Evolutionary conservation across 306 rosid genomes (phyloP).

Genomic region (Medicago ruthenica): DNA sequence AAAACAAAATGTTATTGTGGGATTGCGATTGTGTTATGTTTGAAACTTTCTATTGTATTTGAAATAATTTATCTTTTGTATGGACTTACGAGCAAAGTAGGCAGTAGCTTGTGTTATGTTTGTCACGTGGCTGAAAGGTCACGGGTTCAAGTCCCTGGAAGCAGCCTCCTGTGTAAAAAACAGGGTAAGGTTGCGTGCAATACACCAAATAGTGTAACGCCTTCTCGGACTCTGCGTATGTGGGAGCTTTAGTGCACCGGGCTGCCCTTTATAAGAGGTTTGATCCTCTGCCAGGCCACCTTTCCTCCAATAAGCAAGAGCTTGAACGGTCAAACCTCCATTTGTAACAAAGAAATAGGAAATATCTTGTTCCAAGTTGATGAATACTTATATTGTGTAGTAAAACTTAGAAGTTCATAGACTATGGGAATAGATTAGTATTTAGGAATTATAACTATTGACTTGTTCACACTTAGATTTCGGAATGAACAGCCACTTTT

Average conservation of each 20-base stretch:
- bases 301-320: not conserved
- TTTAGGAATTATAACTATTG: not conserved
- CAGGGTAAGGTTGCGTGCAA: no score
- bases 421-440: not conserved
- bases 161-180: no score
- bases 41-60: conserved; percentile 1
- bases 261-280: not conserved
- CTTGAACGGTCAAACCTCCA: not conserved
- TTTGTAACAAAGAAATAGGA: conserved; percentile 10
- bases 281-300: not conserved
- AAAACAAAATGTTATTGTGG: not conserved
- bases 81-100: not conserved
- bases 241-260: no score
- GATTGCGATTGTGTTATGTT: not conserved
- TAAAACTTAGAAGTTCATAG: not conserved
- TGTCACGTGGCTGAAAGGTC: no score
- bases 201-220: no score
- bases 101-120: not conserved
- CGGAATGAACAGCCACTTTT: not conserved
- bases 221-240: no score
- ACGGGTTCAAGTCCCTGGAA: no score
- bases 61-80: not conserved
- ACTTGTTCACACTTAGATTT: not conserved
- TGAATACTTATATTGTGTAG: not conserved
- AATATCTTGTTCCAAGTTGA: not conserved